phyloP scores from a whole-genome alignment of 2,329 filamentous ascomycete species.

The Colletotrichum sansevieriae region DNA sequence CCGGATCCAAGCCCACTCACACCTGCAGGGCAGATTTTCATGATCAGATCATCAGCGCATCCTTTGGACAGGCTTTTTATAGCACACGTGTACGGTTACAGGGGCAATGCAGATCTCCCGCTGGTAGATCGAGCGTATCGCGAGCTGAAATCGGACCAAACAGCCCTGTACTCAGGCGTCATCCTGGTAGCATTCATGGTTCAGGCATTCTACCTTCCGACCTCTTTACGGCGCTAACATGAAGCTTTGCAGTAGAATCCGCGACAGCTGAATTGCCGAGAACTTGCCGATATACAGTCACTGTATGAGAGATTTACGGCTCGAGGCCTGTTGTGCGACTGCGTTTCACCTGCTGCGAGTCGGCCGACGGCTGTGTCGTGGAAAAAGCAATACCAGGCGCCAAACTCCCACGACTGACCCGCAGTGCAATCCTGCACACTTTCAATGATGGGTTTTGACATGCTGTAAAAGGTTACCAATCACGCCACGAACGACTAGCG shows the following conservation, averaged over 20 bases:
- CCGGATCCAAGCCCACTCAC: slow-evolving; percentile 7
- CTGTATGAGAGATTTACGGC: slow-evolving; percentile 18
- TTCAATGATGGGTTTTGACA: neutral
- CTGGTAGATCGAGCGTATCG: neutral
- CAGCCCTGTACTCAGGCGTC: neutral
- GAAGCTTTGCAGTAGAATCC: neutral
- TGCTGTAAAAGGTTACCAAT: slow-evolving; percentile 5
- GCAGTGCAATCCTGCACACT: slow-evolving; percentile 1
- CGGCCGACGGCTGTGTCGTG: slow-evolving; percentile 22
- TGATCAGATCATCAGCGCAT: slow-evolving; percentile 18
- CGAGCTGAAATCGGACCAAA: slow-evolving; percentile 16
- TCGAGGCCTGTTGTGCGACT: slow-evolving; percentile 16
- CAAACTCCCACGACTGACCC: neutral
- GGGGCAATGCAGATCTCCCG: slow-evolving; percentile 28
- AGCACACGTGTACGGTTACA: slow-evolving; percentile 4
- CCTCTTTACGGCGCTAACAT: neutral
- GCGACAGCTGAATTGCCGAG: neutral
- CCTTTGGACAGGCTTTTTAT: slow-evolving; percentile 1
- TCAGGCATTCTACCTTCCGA: neutral
- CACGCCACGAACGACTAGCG: slow-evolving; percentile 4
- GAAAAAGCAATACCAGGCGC: slow-evolving; percentile 27
- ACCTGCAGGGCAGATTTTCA: neutral
- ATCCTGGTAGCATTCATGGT: slow-evolving; percentile 5
- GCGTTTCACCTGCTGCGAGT: slow-evolving; percentile 21
- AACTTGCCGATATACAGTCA: neutral